A percentile compares a stretch with the other conserved stretches of the same genome.
These are phyloP conservation scores for Colletotrichum melonis DNA, from an alignment of 2,329 filamentous ascomycete species.

Conservation along the genomic window DNA sequence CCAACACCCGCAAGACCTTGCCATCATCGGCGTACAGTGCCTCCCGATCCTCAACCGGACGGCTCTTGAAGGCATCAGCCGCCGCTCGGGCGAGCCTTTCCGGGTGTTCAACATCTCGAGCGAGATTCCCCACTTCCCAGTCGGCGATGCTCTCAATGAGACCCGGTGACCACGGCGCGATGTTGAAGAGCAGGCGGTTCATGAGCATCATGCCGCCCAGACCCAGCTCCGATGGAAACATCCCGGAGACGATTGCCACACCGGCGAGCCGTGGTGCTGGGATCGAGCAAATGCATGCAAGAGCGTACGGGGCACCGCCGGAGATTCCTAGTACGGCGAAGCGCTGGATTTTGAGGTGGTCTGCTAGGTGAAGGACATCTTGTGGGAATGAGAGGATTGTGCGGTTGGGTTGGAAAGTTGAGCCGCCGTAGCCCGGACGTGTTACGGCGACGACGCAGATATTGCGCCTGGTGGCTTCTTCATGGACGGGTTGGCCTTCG, in stretches of 20 bases:
- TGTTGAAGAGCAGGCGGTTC: conserved; percentile 23
- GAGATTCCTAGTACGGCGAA: conserved; percentile 50
- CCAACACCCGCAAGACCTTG: not conserved
- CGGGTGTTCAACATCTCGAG: not conserved
- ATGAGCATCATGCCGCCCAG: conserved; percentile 34
- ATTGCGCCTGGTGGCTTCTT: conserved; percentile 39
- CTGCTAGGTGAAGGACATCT: conserved; percentile 47
- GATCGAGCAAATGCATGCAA: conserved; percentile 47
- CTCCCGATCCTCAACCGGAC: conserved; percentile 37
- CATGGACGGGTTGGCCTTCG: conserved; percentile 45
- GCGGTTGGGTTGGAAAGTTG: conserved; percentile 46
- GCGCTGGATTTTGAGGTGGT: conserved; percentile 37
- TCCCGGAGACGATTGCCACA: conserved; percentile 31
- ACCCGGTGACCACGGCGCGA: conserved; percentile 16
- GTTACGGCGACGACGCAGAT: conserved; percentile 51
- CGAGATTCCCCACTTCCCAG: not conserved
- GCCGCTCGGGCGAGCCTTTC: not conserved
- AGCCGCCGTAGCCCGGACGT: conserved; percentile 55
- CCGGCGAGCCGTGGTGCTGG: conserved; percentile 35
- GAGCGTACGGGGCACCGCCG: conserved; percentile 50
- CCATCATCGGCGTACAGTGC: conserved; percentile 26
- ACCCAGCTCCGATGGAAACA: conserved; percentile 34
- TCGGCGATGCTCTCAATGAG: conserved; percentile 21
- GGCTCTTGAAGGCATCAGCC: conserved; percentile 15
- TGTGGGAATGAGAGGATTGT: conserved; percentile 46